Evolutionary conservation across 2,329 filamentous ascomycete species (phyloP), one percentile per base, ranked within the genome.

Genomic region (Colletotrichum higginsianum): DNA sequence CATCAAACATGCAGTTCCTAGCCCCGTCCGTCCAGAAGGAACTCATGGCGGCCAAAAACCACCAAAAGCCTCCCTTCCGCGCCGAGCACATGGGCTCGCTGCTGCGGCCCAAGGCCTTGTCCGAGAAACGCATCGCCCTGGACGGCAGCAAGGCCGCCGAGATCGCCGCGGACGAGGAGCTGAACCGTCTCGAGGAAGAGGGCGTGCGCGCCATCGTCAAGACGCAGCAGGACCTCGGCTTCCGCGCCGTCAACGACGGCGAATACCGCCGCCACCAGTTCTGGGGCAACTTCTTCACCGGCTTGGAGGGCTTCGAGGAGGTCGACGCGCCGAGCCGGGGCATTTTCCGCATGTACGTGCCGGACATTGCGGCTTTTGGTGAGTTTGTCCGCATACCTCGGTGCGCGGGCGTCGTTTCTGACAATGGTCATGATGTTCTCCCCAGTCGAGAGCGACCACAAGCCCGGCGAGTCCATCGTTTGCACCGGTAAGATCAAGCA

Each of bases 11-110:
- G 57, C 65, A 71, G 23, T 68, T 63, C 4, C 30, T 63, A 0
- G 56, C 57, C 18, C 16, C 47, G 18, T 52, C 68, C 16, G 5
- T 68, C 0, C 26, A 72, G 6, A 38, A 52, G 16, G 47, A 55
- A 26, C 21, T 65, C 47, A 61, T 73, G 68, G 49, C 68, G 18
- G 13, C 68, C 53, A 72, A 71, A 18, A 72, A 72, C 7, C 63
- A 68, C 15, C 71, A 72, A 26, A 58, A 77, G 26, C 84, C 83
- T 26, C 92, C 92, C 38, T 94, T 93, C 85, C 88, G 92, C 76
- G 93, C 93, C 60, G 92, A 94, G 85, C 93, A 94, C 77, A 86
- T 94, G 76, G 92, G 93, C 76, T 94, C 92, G 21, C 85, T 94
- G 40, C 87, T 94, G 53, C 90, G 93, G 26, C 92, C 93, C 11